A percentile compares a stretch with the other conserved stretches of the same genome.
phyloP scores from a whole-genome alignment of 768 basidiomycete species.

The Pleurotus citrinopileatus region DNA sequence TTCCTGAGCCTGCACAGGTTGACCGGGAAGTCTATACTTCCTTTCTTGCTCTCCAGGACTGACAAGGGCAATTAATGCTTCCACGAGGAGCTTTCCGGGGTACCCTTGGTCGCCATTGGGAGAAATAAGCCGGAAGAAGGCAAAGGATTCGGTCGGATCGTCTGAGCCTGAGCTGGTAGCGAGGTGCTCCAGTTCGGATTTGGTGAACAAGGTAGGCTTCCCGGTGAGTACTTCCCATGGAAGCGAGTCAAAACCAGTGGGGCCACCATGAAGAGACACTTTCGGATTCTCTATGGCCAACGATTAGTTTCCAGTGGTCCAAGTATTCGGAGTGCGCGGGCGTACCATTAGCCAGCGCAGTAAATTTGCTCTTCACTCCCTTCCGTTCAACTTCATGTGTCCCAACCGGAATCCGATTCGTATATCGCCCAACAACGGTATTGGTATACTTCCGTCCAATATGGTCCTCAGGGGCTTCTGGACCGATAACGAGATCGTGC shows the following conservation, averaged over 20 bases:
- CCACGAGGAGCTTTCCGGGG: conserved; percentile 58
- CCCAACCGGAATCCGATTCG: conserved; percentile 70
- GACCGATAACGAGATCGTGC: conserved; percentile 75
- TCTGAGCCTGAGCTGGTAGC: conserved; percentile 20
- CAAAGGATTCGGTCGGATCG: conserved; percentile 26
- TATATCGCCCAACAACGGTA: conserved; percentile 69
- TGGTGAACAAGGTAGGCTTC: conserved; percentile 50
- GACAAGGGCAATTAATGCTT: conserved; percentile 51
- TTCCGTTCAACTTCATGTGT: conserved; percentile 50
- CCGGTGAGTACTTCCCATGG: conserved; percentile 48
- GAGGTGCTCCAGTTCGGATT: conserved; percentile 48
- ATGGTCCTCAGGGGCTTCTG: conserved; percentile 61
- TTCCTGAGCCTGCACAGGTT: conserved; percentile 19
- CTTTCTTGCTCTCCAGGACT: conserved; percentile 31
- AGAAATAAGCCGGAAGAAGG: conserved; percentile 56
- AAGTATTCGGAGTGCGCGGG: background rate
- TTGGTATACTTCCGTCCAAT: conserved; percentile 65
- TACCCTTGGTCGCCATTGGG: conserved; percentile 71
- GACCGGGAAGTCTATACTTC: conserved; percentile 19
- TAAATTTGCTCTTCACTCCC: conserved; percentile 46
- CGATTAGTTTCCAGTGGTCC: background rate
- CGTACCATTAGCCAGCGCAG: conserved; percentile 39
- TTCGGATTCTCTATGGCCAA: conserved; percentile 36
- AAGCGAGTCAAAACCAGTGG: conserved; percentile 57
- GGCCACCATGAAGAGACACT: conserved; percentile 75